phyloP scores from a whole-genome alignment of 768 basidiomycete genomes.

The Mycena chlorophos region DNA sequence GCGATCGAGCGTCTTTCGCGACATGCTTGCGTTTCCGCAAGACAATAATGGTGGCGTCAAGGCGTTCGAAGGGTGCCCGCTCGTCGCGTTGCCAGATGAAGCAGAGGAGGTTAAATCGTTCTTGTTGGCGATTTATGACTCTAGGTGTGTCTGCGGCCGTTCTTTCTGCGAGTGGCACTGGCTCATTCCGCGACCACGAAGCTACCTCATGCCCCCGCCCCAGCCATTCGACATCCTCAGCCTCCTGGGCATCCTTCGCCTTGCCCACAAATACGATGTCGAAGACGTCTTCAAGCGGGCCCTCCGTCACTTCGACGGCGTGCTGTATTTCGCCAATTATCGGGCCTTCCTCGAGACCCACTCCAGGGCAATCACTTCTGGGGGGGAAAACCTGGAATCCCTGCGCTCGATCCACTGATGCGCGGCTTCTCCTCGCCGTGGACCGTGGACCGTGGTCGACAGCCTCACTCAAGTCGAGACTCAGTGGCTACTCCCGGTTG shows the following conservation, averaged over 20 bases:
- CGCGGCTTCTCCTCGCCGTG: neutral
- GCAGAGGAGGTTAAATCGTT: neutral
- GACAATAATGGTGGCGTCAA: neutral
- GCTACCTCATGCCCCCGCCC: neutral
- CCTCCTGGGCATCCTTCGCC: neutral
- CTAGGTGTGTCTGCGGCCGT: neutral
- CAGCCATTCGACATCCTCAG: neutral
- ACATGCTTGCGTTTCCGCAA: conserved; percentile 2
- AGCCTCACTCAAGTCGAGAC: neutral
- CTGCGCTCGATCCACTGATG: neutral
- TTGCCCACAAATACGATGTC: neutral
- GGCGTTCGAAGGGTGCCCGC: neutral
- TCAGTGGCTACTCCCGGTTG: neutral
- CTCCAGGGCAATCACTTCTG: too few relatives aligned
- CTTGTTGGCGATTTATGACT: neutral
- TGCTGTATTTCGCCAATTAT: neutral
- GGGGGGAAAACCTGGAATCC: too few relatives aligned
- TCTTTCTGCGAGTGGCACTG: neutral
- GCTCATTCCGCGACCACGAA: neutral
- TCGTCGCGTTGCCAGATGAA: neutral
- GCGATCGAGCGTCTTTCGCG: neutral
- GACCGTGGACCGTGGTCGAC: neutral
- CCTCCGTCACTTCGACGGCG: neutral
- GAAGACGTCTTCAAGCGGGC: neutral
- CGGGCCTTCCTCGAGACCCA: too few relatives aligned